phyloP scores from a whole-genome alignment of 495 filamentous ascomycete genomes.

The Lepraria neglecta region DNA sequence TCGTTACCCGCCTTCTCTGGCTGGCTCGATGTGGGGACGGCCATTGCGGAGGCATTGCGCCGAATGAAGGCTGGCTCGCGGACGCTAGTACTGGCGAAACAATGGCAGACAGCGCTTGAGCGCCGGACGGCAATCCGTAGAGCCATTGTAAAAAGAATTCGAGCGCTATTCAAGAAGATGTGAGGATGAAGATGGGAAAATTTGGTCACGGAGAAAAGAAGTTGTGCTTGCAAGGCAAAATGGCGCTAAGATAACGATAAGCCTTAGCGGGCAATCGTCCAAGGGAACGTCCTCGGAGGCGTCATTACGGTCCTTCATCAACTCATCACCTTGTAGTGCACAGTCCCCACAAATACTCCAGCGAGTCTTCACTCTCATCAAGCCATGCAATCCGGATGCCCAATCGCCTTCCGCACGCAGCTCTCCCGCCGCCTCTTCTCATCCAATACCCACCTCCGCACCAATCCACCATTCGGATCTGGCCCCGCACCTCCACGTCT shows the following conservation, averaged over 20 bases:
- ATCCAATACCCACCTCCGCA: conserved; percentile 28
- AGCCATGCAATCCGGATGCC: conserved; percentile 25
- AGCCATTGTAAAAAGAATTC: conserved; percentile 1
- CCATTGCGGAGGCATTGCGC: conserved; percentile 29
- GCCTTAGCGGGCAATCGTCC: too few species aligned
- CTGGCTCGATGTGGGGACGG: conserved; percentile 26
- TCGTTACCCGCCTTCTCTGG: conserved; percentile 18
- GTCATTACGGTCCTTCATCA: not conserved
- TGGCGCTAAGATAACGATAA: too few species aligned
- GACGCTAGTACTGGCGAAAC: not conserved
- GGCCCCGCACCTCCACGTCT: conserved; percentile 75
- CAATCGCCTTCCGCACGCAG: conserved; percentile 19
- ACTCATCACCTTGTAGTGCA: too few species aligned
- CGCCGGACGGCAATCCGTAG: conserved; percentile 4
- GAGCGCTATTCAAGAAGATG: not conserved
- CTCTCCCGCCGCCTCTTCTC: conserved; percentile 29
- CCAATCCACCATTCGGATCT: conserved; percentile 34
- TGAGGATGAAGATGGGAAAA: not conserved
- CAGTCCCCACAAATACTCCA: too few species aligned
- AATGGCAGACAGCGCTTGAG: conserved; percentile 1
- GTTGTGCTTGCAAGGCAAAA: too few species aligned
- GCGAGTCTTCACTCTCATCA: too few species aligned
- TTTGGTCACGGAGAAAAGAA: too few species aligned
- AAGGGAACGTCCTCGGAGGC: not conserved
- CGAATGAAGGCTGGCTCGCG: not conserved